Conservation (phyloP, 2,329 filamentous ascomycete genomes). For the Alternaria gansuensis region DNA sequence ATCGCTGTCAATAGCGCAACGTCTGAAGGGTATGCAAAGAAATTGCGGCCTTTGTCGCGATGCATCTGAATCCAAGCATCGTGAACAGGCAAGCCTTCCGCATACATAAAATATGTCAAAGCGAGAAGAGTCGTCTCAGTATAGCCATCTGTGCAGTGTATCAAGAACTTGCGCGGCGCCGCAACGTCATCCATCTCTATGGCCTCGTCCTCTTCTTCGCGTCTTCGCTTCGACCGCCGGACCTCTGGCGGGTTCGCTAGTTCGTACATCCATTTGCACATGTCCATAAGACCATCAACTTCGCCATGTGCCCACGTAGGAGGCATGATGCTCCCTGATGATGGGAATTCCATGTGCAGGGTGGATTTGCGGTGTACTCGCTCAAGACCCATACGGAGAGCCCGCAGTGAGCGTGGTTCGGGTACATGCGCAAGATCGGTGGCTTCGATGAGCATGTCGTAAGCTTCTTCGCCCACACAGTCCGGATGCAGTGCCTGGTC, state of each 20-base stretch:
- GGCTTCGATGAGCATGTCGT: slow-evolving; percentile 87
- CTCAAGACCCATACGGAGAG: slow-evolving; percentile 65
- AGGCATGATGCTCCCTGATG: slow-evolving; percentile 89
- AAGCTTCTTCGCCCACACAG: slow-evolving; percentile 63
- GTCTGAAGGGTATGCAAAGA: slow-evolving; percentile 94
- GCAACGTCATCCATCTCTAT: slow-evolving; percentile 60
- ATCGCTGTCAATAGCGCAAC: slow-evolving; percentile 82
- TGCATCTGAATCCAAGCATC: slow-evolving; percentile 90
- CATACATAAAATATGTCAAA: slow-evolving; percentile 93
- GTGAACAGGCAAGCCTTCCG: slow-evolving; percentile 79
- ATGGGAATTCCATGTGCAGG: slow-evolving; percentile 81
- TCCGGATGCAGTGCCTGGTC: slow-evolving; percentile 65
- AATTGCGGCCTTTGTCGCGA: slow-evolving; percentile 81
- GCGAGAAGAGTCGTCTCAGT: slow-evolving; percentile 91
- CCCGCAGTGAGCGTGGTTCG: slow-evolving; percentile 71
- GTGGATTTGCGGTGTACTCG: slow-evolving; percentile 57
- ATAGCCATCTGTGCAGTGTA: slow-evolving; percentile 95
- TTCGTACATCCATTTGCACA: slow-evolving; percentile 88
- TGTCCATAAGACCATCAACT: slow-evolving; percentile 83
- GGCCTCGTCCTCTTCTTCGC: slow-evolving; percentile 62
- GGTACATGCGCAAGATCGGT: slow-evolving; percentile 82
- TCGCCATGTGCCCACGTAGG: slow-evolving; percentile 85
- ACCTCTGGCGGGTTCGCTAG: slow-evolving; percentile 71
- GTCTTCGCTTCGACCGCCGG: slow-evolving; percentile 56
- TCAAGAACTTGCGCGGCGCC: slow-evolving; percentile 73